Conservation (phyloP, 179 eudicot species). For the Vitellaria paradoxa region DNA sequence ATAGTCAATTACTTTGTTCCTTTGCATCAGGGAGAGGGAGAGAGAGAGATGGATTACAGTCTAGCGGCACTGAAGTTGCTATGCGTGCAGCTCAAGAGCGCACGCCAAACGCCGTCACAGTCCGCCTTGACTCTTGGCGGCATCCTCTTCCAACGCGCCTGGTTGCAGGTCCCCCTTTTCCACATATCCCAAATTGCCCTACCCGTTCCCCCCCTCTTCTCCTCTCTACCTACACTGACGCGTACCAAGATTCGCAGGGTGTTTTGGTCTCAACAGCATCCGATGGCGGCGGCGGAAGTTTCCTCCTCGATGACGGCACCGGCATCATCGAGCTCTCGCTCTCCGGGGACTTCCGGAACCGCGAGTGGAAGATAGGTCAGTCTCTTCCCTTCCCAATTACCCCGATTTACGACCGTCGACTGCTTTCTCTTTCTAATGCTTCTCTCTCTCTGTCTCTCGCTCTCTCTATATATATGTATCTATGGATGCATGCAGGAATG, state of each 20-base stretch:
- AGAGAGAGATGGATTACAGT: constrained; percentile 59
- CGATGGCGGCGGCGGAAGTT: constrained; percentile 24
- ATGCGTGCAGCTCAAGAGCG: constrained; percentile 56
- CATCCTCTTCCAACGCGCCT: constrained; percentile 90
- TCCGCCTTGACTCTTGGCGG: constrained; percentile 47
- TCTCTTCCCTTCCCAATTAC: background rate
- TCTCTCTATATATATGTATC: background rate
- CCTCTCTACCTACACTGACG: background rate
- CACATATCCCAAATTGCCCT: background rate
- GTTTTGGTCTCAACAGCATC: constrained; percentile 39
- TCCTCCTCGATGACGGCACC: constrained; percentile 79
- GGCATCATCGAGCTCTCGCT: constrained; percentile 49
- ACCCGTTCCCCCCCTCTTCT: background rate
- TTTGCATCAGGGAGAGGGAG: too few relatives aligned
- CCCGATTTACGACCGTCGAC: too few relatives aligned
- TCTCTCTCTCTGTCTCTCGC: background rate
- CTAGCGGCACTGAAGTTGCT: constrained; percentile 74
- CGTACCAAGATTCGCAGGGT: constrained; percentile 32
- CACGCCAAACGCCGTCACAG: constrained; percentile 32
- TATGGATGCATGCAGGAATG: constrained; percentile 44
- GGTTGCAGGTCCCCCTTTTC: constrained; percentile 53
- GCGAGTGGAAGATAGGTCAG: constrained; percentile 48
- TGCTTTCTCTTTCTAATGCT: background rate
- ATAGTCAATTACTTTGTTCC: too few relatives aligned
- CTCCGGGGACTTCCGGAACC: constrained; percentile 31